Evolutionary conservation across 495 filamentous ascomycete species (phyloP).

Genomic region (Penicillium nucicola): DNA sequence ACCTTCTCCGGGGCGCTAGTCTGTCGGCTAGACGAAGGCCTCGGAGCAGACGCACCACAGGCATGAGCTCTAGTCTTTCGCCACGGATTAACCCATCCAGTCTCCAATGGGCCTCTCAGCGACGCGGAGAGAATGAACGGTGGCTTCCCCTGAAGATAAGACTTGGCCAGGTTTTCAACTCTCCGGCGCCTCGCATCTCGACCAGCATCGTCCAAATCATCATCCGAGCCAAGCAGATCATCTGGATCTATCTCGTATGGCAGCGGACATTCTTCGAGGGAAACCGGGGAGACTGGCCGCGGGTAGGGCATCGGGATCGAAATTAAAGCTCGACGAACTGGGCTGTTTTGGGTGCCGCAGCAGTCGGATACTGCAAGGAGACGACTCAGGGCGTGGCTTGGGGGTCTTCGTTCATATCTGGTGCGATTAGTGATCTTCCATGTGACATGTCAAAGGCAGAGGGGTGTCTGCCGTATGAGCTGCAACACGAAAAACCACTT

Average conservation of each 20-base stretch:
- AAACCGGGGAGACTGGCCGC: constrained; percentile 37
- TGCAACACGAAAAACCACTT: constrained; percentile 35
- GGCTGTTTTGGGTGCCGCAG: constrained; percentile 13
- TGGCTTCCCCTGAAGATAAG: constrained; percentile 56
- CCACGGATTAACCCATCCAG: constrained; percentile 67
- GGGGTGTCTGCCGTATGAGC: not conserved
- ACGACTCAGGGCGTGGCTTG: constrained; percentile 1
- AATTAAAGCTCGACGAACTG: constrained; percentile 11
- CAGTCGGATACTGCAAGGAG: constrained; percentile 19
- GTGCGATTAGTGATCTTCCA: not conserved
- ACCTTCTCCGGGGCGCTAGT: not conserved
- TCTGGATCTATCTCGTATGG: constrained; percentile 35
- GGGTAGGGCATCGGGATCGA: constrained; percentile 35
- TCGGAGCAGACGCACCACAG: not conserved
- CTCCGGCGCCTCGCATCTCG: constrained; percentile 51
- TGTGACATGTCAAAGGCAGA: not conserved
- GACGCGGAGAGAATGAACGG: constrained; percentile 60
- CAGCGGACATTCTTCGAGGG: constrained; percentile 46
- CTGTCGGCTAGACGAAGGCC: not conserved
- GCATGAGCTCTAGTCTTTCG: constrained; percentile 26
- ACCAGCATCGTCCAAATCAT: constrained; percentile 47
- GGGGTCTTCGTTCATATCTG: constrained; percentile 28
- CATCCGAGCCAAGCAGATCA: constrained; percentile 54
- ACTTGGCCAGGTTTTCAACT: constrained; percentile 56
- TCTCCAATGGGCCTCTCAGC: constrained; percentile 61